Evolutionary conservation across 805 yeast species (phyloP), one percentile per base, ranked within the genome.

Genomic region (Wickerhamiella galacta): DNA sequence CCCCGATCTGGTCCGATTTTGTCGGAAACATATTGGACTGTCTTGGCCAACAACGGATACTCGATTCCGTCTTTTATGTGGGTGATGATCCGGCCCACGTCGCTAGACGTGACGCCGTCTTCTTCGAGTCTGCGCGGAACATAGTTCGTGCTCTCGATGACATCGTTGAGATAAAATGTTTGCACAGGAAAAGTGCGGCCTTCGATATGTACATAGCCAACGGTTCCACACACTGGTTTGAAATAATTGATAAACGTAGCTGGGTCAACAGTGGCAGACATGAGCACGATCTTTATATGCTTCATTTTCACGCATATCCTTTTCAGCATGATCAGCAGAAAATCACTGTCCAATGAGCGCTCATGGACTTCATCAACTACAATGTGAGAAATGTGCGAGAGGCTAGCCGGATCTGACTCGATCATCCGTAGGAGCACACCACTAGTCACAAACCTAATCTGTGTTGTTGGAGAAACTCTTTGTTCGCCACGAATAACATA

Each of bases 311-410:
- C 47, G 41, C 74, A 45, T 4, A 82, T 56, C 24, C 64, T 65
- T 45, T 80, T 83, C 39, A 87, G 58, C 30, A 87, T 65, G 33
- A 83, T 80, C 33, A 87, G 59, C 24, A 87, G 60, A 36, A 85
- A 72, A 53, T 87, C 96, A 39, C 85, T 72, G 46, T 87, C 96
- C 35, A 85, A 70, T 0, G 95, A 82, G 43, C 96, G 60, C 54
- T 87, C 96, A 52, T 87, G 96, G n/a, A 87, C 96, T 56, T 87
- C 96, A 61, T 87, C 96, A 25, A 85, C 71, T 25, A 85, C 72
- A 24, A 85, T 68, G 46, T 76, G 78, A 20, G 74, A 71, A 12
- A 85, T 55, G 34, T 66, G 57, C 5, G 43, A 39, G 4, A 48
- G 36, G 1, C 50, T 48, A 5, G 52, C 49, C 27, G 68, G 48